These are phyloP conservation scores for Amoeboaphelidium occidentale DNA, from an alignment of 371 early-diverging fungal genomes.

Conservation along the genomic window DNA sequence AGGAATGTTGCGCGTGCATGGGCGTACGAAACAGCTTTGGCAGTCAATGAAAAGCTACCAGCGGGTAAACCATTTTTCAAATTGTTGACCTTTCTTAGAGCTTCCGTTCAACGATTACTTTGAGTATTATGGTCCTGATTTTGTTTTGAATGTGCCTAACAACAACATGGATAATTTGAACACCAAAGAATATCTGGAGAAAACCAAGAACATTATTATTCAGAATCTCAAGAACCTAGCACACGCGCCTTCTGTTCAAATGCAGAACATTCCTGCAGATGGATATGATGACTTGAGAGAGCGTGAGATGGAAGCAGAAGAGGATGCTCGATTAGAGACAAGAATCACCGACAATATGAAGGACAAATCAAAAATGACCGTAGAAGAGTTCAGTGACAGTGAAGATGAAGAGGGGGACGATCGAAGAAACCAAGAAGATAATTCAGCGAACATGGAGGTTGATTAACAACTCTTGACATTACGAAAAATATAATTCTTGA, in stretches of 20 bases:
- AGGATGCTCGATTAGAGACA: background rate
- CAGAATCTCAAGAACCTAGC: conserved; percentile 75
- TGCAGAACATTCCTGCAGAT: conserved; percentile 47
- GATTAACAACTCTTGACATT: no score
- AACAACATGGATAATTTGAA: conserved; percentile 93
- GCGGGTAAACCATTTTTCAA: no score
- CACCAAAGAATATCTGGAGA: conserved; percentile 49
- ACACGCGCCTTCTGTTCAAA: conserved; percentile 89
- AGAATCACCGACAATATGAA: background rate
- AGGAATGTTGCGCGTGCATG: conserved; percentile 79
- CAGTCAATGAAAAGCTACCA: conserved; percentile 56
- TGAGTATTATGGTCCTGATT: conserved; percentile 82
- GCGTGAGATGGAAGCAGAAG: background rate
- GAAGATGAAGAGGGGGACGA: background rate
- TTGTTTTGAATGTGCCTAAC: conserved; percentile 66
- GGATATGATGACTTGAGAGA: background rate
- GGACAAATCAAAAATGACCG: background rate
- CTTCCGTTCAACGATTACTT: conserved; percentile 86
- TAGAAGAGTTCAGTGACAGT: background rate
- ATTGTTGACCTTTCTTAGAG: conserved; percentile 22
- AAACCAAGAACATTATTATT: conserved; percentile 42
- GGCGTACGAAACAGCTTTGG: conserved; percentile 91
- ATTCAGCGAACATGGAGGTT: no score
- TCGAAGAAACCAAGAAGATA: no score
- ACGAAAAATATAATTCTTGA: no score